These are phyloP conservation scores for Plectosphaerella plurivora DNA, from an alignment of 2,329 filamentous ascomycete genomes.

Conservation along the genomic window DNA sequence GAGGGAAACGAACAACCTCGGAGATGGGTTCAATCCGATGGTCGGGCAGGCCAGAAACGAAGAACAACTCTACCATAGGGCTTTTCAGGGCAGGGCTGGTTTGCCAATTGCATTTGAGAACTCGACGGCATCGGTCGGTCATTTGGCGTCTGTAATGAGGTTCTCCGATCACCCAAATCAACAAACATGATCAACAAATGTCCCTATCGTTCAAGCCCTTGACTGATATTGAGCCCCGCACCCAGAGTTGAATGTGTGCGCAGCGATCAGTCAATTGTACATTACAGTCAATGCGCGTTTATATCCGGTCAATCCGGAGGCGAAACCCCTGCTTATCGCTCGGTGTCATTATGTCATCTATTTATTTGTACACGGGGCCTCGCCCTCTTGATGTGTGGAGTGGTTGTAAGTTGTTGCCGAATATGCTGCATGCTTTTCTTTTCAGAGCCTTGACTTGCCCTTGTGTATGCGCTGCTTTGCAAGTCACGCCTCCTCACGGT, in stretches of 20 bases:
- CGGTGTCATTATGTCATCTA: too few species aligned
- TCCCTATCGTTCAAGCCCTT: neutral
- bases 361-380: too few species aligned
- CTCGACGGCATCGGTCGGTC: constrained; percentile 58
- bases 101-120: constrained; percentile 62
- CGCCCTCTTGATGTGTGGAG: too few species aligned
- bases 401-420: too few species aligned
- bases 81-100: constrained; percentile 38
- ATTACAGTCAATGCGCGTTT: neutral
- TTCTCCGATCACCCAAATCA: constrained; percentile 41
- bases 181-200: constrained; percentile 1
- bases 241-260: too few species aligned
- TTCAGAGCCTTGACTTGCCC: neutral
- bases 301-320: too few species aligned
- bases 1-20: neutral
- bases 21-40: neutral
- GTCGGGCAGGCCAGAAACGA: neutral
- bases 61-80: constrained; percentile 7
- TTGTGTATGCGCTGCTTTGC: neutral
- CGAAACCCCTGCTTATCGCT: neutral
- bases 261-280: too few species aligned
- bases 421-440: too few species aligned
- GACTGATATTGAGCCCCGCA: too few species aligned
- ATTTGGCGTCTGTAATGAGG: constrained; percentile 65
- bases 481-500: constrained; percentile 40